Base-by-base conservation (phyloP, 1,284 basidiomycete species). In the Leccinum angustisporum region DNA sequence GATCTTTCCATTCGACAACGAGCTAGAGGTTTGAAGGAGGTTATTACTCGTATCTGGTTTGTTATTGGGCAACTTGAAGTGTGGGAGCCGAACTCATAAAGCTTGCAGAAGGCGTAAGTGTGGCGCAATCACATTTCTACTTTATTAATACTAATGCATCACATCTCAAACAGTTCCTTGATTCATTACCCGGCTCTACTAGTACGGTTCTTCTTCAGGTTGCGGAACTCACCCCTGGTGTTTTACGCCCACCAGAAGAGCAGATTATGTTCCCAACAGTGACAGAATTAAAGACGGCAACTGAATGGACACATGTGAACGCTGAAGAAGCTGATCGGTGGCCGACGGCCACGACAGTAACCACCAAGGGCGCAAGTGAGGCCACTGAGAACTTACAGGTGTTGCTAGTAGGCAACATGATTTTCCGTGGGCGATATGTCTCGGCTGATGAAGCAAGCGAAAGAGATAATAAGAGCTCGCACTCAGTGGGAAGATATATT, bases 1-100 rank as follows among this genome's bases (percentile, higher is more conserved):
- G 80, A 83, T 65, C 68, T 75, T 56, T 74, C 67, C 57, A 77
- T 74, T 54, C 71, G 75, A 43, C 80, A 80, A 60, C 84, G 89
- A 56, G 78, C 84, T 31, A 77, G 80, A 34, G 84, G 83, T 1
- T 81, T 93, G 53, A 85, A 84, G 63, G 87, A 90, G 71, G 76
- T 94, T 16, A 71, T 92, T 2, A 81, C 83, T 14, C 82, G 80
- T 43, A 78, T 85, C 8, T 95, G 92, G 87, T 77, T 83, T 38
- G 79, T 79, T 13, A 81, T 97, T 54, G 93, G 87, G 9, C 82
- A 78, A 21, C 21, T 21, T 21, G 21, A 21, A 61, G 81, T 86
- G 11, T 97, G 95, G 91, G 84, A 86, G 61, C 73, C 16, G 81
- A 84, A 38, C 74, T 94, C 9, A 72, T 79, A 4, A 75, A 80